A percentile compares a stretch with the other conserved stretches of the same genome.
Evolutionary conservation across 2,329 filamentous ascomycete species (phyloP).

Genomic region (Aschersonia sp.): DNA sequence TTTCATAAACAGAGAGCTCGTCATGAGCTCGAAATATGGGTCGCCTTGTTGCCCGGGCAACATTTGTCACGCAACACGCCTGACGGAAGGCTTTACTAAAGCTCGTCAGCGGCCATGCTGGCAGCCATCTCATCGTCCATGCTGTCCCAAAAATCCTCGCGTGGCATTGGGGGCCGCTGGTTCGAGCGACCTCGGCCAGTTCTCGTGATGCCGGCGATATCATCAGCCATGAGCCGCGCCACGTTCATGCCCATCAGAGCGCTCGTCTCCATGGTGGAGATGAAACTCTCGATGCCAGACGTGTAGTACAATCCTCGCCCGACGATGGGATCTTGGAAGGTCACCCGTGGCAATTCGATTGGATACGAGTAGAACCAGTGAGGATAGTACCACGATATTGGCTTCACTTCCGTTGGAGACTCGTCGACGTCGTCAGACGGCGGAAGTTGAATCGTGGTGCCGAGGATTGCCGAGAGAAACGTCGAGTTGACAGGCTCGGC

Average conservation of each 20-base stretch:
- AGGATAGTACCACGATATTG: constrained; percentile 63
- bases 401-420: constrained; percentile 16
- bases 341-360: constrained; percentile 66
- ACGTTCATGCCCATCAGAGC: constrained; percentile 83
- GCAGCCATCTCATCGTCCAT: constrained; percentile 7
- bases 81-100: constrained; percentile 3
- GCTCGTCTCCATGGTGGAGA: constrained; percentile 95
- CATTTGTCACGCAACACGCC: background rate
- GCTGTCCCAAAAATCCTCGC: constrained; percentile 7
- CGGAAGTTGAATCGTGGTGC: constrained; percentile 27
- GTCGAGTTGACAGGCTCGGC: constrained; percentile 34
- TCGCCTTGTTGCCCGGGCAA: too few relatives aligned
- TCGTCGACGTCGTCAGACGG: constrained; percentile 19
- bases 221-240: constrained; percentile 54
- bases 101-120: constrained; percentile 5
- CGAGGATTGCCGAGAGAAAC: constrained; percentile 39
- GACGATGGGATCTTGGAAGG: constrained; percentile 69
- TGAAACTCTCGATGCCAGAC: constrained; percentile 77
- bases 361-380: constrained; percentile 79
- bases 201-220: constrained; percentile 21
- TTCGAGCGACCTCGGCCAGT: background rate
- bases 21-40: too few relatives aligned
- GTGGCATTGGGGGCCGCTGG: background rate
- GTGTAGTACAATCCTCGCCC: constrained; percentile 56
- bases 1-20: too few relatives aligned